phyloP scores from a whole-genome alignment of 1,284 basidiomycete species.

The Earliella scabrosa region DNA sequence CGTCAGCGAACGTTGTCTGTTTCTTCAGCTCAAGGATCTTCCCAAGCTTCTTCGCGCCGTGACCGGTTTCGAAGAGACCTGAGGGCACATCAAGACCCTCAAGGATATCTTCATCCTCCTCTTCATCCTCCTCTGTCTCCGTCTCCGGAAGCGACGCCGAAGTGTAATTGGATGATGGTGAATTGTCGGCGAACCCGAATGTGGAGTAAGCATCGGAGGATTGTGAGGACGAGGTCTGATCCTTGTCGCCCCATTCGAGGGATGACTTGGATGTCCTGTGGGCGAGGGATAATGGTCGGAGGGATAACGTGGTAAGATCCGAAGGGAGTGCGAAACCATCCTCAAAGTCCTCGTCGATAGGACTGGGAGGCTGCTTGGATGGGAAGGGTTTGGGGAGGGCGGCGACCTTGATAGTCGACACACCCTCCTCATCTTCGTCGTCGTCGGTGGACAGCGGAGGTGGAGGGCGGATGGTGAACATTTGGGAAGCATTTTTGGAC shows the following conservation, averaged over 20 bases:
- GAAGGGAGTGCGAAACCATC: slow-evolving; percentile 74
- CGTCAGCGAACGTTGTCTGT: slow-evolving; percentile 53
- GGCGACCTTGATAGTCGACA: slow-evolving; percentile 78
- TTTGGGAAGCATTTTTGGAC: slow-evolving; percentile 38
- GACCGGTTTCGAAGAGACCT: slow-evolving; percentile 71
- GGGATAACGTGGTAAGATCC: slow-evolving; percentile 76
- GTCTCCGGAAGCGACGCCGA: slow-evolving; percentile 69
- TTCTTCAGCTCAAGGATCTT: slow-evolving; percentile 79
- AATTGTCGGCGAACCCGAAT: slow-evolving; percentile 72
- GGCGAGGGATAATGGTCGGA: slow-evolving; percentile 70
- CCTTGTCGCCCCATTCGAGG: slow-evolving; percentile 82
- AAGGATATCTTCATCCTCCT: slow-evolving; percentile 73
- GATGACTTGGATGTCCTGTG: slow-evolving; percentile 80
- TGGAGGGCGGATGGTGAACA: slow-evolving; percentile 71
- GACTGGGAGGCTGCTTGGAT: slow-evolving; percentile 23
- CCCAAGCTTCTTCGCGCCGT: slow-evolving; percentile 66
- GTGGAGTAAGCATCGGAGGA: slow-evolving; percentile 83
- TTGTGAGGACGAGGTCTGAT: slow-evolving; percentile 79
- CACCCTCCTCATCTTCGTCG: slow-evolving; percentile 76
- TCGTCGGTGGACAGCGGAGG: slow-evolving; percentile 49
- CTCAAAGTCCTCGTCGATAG: slow-evolving; percentile 40
- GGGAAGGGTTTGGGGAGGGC: slow-evolving; percentile 48
- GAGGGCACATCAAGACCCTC: slow-evolving; percentile 80
- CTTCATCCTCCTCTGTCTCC: slow-evolving; percentile 69
- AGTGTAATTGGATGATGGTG: slow-evolving; percentile 71